Base-by-base conservation (phyloP, 78 protist genomes). In the Isochrysis galbana region DNA sequence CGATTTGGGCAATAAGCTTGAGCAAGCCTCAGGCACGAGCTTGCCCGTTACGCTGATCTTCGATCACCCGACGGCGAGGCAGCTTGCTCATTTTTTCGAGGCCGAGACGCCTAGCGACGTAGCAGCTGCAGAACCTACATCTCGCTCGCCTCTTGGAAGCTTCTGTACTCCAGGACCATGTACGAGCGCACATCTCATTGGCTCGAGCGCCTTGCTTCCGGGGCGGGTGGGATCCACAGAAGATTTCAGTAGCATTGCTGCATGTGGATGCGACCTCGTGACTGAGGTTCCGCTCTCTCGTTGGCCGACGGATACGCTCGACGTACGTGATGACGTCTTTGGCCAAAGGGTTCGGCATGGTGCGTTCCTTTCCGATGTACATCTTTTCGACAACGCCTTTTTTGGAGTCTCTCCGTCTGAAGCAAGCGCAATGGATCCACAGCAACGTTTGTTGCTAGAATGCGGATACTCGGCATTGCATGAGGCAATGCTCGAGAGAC, bases 361-460 rank as follows among this genome's bases (percentile, higher is more conserved):
- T n/a, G 86, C 32, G 14, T 78, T 78, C 86, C 34, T 78, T 2
- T 1, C 32, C 34, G 0, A 3, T 11, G 48, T 36, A 23, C 39
- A 67, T 10, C 42, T 17, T n/a, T 88, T 88, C 91, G 72, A 55
- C 91, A 11, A 19, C 21, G 47, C 11, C 23, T 38, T n/a, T 41
- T 89, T 61, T 22, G 46, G 39, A 5, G 36, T 89, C 69, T 39
- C 78, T 1, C 11, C n/a, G 34, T 22, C 17, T 4, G 83, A 89
- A 48, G 91, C 91, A 1, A 22, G 42, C 5, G 42, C 22, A 7
- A 89, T 89, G 82, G 91, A 89, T 17, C 91, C 91, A 14, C 42
- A 89, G 83, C 91, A 89, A 39, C 91, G 91, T 2, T 44, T 89
- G 29, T 10, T 89, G n/a, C 83, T 61, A 77, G 91, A 89, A 51